A percentile compares a stretch with the other conserved stretches of the same genome.
These are phyloP conservation scores for Russula dissimulans DNA, from an alignment of 768 basidiomycete species.

Conservation along the genomic window DNA sequence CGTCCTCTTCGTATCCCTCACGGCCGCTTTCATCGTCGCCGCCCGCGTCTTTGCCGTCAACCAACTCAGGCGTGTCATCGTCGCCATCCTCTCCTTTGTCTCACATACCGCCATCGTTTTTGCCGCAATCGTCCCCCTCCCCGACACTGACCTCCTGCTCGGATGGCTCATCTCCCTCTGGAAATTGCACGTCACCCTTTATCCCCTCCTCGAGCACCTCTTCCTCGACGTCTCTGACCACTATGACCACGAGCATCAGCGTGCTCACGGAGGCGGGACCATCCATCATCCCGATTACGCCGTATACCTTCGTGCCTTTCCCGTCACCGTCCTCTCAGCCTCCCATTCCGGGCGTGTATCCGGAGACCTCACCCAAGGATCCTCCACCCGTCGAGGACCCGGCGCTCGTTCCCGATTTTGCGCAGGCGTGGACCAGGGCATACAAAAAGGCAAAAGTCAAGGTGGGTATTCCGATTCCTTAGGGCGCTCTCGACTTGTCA, in stretches of 20 bases:
- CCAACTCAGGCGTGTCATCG: no score
- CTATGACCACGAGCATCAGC: background rate
- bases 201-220: background rate
- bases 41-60: background rate
- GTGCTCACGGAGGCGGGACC: conserved; percentile 1
- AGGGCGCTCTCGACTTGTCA: background rate
- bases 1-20: background rate
- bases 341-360: conserved; percentile 45
- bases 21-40: background rate
- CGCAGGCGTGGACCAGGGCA: conserved; percentile 46
- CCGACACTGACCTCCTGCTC: no score
- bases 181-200: background rate
- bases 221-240: background rate
- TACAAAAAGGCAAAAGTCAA: conserved; percentile 44
- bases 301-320: conserved; percentile 10
- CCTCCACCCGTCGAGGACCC: conserved; percentile 44
- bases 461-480: background rate
- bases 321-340: conserved; percentile 34
- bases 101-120: no score
- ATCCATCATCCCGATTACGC: conserved; percentile 3
- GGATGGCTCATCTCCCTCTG: no score
- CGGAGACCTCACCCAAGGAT: conserved; percentile 41
- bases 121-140: no score
- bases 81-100: background rate
- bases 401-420: conserved; percentile 39